Evolutionary conservation across 805 yeast genomes (phyloP).

Genomic region (Spathaspora arborariae): DNA sequence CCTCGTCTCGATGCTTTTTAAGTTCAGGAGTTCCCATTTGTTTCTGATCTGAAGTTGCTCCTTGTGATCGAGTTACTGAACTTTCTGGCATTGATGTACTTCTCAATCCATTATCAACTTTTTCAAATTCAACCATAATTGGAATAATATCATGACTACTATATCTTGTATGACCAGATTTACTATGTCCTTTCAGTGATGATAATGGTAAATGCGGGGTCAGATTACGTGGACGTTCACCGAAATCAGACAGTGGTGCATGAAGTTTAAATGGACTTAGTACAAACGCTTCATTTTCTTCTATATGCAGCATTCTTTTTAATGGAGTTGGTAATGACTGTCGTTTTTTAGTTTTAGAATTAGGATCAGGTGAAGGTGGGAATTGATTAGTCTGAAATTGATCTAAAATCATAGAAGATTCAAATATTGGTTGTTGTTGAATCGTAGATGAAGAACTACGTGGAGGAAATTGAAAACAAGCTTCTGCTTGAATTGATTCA

Average conservation of each 20-base stretch:
- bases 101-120: conserved; percentile 12
- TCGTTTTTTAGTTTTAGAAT: conserved; percentile 22
- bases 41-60: conserved; percentile 7
- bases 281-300: conserved; percentile 32
- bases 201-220: neutral
- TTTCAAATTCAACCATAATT: conserved; percentile 41
- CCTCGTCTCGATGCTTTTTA: conserved; percentile 16
- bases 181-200: conserved; percentile 8
- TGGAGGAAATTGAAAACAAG: conserved; percentile 25
- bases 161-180: conserved; percentile 35
- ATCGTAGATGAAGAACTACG: neutral
- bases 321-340: conserved; percentile 34
- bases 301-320: conserved; percentile 15
- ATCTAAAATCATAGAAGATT: neutral
- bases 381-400: conserved; percentile 9
- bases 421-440: neutral
- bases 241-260: conserved; percentile 5
- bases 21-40: neutral
- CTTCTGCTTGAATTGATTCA: conserved; percentile 18
- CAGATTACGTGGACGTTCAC: neutral
- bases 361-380: conserved; percentile 35
- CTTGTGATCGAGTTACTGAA: conserved; percentile 6
- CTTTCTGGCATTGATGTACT: conserved; percentile 26
- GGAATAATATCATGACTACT: conserved; percentile 42
- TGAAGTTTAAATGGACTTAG: conserved; percentile 41